Base-by-base conservation (phyloP, 441 rosid genomes). In the Breynia disticha region DNA sequence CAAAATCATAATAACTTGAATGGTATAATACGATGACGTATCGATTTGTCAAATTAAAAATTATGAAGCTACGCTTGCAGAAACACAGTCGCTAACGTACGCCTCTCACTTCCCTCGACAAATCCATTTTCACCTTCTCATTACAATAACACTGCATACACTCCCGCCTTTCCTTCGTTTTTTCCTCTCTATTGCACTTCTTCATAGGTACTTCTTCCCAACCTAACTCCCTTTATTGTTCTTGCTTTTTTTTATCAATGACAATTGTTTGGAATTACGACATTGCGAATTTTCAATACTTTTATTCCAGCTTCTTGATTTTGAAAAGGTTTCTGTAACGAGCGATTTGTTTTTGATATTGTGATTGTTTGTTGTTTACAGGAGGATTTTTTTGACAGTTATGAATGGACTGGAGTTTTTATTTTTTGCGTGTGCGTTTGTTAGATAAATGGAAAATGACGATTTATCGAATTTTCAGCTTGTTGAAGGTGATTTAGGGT, bases 391-490 rank as follows among this genome's bases (percentile, higher is more conserved):
- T 19, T 15, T 16, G 62, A 7, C 50, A 44, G 55, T 46, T 41
- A 13, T 57, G 57, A 48, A 7, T 49, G n/a, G n/a, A n/a, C n/a
- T n/a, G n/a, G n/a, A 64, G 72, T 67, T 62, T 54, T 65, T 19
- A 32, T 53, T 66, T 61, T 48, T 63, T 61, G n/a, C n/a, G n/a
- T n/a, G n/a, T n/a, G n/a, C n/a, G n/a, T 59, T 53, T 74, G 35
- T 59, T 75, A 43, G 78, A 67, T 47, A 64, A 46, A 72, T 75
- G 76, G 73, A 71, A 50, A 51, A 61, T 51, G 66, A 61, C 48
- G 67, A 65, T 72, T 65, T 60, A 57, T 60, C 61, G 39, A 44
- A 58, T 57, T 61, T n/a, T n/a, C n/a, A n/a, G n/a, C n/a, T n/a
- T n/a, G n/a, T n/a, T n/a, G n/a, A n/a, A n/a, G n/a, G n/a, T n/a